phyloP scores from a whole-genome alignment of 306 rosid genomes.

The Lathyrus tuberosus region DNA sequence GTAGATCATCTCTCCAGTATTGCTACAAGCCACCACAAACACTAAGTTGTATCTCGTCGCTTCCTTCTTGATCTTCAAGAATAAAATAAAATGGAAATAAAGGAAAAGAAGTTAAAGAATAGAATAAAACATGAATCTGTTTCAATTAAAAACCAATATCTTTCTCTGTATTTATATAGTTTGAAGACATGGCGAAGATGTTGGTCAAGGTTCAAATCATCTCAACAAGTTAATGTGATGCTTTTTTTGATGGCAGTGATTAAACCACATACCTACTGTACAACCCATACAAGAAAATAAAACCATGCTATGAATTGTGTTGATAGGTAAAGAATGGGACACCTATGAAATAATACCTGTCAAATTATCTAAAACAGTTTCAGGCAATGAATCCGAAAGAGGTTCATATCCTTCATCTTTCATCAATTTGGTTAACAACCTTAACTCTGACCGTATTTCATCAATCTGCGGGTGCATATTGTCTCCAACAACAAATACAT shows the following conservation, averaged over 20 bases:
- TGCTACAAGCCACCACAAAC: conserved; percentile 41
- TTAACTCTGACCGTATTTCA: conserved; percentile 53
- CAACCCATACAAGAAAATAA: conserved; percentile 26
- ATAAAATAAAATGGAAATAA: conserved; percentile 19
- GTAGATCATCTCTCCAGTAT: not conserved
- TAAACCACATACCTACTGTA: not conserved
- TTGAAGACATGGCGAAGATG: conserved; percentile 25
- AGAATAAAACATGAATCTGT: not conserved
- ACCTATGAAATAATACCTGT: conserved; percentile 38
- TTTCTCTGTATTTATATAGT: not conserved
- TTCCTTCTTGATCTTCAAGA: conserved; percentile 45
- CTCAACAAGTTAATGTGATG: conserved; percentile 25
- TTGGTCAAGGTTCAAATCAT: not conserved
- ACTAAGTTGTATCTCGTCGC: conserved; percentile 34
- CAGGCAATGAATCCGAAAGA: conserved; percentile 33
- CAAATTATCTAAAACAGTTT: conserved; percentile 28
- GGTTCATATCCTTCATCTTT: conserved; percentile 70
- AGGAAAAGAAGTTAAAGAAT: not conserved
- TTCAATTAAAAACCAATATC: conserved; percentile 7
- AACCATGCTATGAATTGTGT: not conserved
- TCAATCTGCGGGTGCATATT: conserved; percentile 75
- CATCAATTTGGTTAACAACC: conserved; percentile 61
- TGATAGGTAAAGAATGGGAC: conserved; percentile 17
- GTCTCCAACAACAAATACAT: conserved; percentile 89
- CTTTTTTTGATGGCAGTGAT: not conserved